Percentiles rank a stretch among this genome's conserved stretches.
These are phyloP conservation scores for Periconia sp. DNA, from an alignment of 2,329 filamentous ascomycete genomes.

Conservation along the genomic window DNA sequence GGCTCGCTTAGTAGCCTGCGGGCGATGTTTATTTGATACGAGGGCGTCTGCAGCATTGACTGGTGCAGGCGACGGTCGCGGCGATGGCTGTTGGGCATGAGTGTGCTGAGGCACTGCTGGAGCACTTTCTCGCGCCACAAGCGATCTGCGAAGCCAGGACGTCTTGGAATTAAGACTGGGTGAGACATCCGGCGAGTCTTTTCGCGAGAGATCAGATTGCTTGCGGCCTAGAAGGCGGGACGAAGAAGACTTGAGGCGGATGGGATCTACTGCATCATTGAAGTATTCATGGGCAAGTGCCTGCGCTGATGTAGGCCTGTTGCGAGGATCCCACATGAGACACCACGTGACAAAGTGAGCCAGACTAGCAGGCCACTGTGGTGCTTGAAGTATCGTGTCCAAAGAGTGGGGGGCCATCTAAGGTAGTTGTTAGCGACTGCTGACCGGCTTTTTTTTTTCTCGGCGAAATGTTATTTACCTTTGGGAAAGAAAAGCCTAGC, in stretches of 20 bases:
- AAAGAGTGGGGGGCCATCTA: constrained; percentile 96
- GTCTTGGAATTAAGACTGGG: constrained; percentile 74
- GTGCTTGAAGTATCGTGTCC: constrained; percentile 86
- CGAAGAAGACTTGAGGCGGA: constrained; percentile 87
- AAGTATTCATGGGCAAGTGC: constrained; percentile 97
- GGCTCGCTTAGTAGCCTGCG: constrained; percentile 73
- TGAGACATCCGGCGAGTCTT: constrained; percentile 57
- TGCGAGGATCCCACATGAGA: constrained; percentile 97
- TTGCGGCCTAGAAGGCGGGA: constrained; percentile 85
- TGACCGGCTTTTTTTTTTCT: not conserved
- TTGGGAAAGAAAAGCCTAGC: constrained; percentile 97
- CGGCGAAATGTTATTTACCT: constrained; percentile 47
- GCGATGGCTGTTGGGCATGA: constrained; percentile 44
- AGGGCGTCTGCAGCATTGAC: constrained; percentile 48
- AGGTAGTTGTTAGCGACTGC: constrained; percentile 9
- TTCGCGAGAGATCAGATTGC: constrained; percentile 76
- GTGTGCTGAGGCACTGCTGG: constrained; percentile 58
- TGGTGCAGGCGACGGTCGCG: constrained; percentile 47
- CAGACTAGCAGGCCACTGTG: constrained; percentile 87
- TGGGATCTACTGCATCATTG: constrained; percentile 83
- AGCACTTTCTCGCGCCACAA: constrained; percentile 75
- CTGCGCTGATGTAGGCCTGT: constrained; percentile 85
- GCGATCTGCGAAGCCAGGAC: constrained; percentile 93
- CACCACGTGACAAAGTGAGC: constrained; percentile 97
- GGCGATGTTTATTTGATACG: constrained; percentile 54